Base-by-base conservation (phyloP, 176 grass and related monocot genomes). In the Triticum dicoccoides region DNA sequence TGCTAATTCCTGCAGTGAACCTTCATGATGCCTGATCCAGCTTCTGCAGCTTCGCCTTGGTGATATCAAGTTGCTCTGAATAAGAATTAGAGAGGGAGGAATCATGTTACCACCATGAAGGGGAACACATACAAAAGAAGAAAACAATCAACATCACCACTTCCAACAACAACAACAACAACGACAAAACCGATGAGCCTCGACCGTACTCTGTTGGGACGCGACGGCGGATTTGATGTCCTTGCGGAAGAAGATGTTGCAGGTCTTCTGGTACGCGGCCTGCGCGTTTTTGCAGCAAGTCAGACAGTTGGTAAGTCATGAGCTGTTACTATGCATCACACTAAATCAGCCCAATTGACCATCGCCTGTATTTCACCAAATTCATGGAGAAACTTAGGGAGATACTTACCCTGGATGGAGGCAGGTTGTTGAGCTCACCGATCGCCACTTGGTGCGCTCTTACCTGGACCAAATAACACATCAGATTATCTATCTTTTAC, bases 401-500 rank as follows among this genome's bases (percentile, higher is more conserved):
- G 45, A 85, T 41, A 51, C 86, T 80, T 23, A 95, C 88, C 84
- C 86, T 80, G 51, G 88, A 95, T 58, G 88, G 83, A 65, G 77
- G 69, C 18, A 95, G 76, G 81, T 73, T 88, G 56, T 82, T 62
- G 41, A 95, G 86, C 76, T 95, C 93, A 15, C 42, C 49, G 29
- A 95, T 86, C 27, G 93, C 93, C 85, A 95, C 86, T 56, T 92
- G 83, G 27, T 88, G 90, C 4, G 88, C 77, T 61, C 86, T 84
- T 42, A 90, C 61, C 93, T 95, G 29, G 45, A 84, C 23, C 24
- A 5, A 83, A 83, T 42, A 83, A 83, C 39, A 44, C 64, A 79
- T 8, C 21, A 2, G 45, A 6, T 61, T 44, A 13, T 77, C 4
- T 25, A 7, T 42, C 52, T 82, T n/a, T 24, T 27, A 27, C 27